phyloP scores from a whole-genome alignment of 306 rosid species.

The Fragaria nilgerrensis region DNA sequence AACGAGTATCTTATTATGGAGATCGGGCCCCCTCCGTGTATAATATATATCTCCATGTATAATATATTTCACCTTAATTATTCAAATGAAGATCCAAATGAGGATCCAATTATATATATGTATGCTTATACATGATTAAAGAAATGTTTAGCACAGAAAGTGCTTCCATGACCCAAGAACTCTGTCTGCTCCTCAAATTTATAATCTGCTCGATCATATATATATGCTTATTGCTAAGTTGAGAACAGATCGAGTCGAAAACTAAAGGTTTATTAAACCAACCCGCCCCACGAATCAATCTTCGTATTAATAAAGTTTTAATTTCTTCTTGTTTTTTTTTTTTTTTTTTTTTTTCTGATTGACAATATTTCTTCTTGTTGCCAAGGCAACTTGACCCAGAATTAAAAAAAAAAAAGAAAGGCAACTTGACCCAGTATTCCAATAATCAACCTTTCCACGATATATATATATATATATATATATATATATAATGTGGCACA shows the following conservation, averaged over 20 bases:
- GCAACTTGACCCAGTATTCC: neutral
- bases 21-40: slow-evolving; percentile 25
- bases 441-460: neutral
- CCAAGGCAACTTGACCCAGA: neutral
- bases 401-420: no score
- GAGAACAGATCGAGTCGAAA: neutral
- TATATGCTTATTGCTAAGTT: neutral
- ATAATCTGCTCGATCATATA: neutral
- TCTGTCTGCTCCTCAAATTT: slow-evolving; percentile 19
- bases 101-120: neutral
- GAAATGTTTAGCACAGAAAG: neutral
- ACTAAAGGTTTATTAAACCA: no score
- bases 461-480: neutral
- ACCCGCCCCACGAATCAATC: neutral
- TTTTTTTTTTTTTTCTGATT: no score
- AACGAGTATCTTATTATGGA: neutral
- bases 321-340: no score
- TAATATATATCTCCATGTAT: neutral
- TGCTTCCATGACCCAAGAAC: slow-evolving; percentile 25
- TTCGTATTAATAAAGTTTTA: neutral
- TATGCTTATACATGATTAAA: neutral
- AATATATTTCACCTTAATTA: no score
- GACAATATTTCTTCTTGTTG: no score
- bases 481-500: neutral
- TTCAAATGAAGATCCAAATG: neutral